Base-by-base conservation (phyloP, 768 basidiomycete species). In the Suillus brevipes region DNA sequence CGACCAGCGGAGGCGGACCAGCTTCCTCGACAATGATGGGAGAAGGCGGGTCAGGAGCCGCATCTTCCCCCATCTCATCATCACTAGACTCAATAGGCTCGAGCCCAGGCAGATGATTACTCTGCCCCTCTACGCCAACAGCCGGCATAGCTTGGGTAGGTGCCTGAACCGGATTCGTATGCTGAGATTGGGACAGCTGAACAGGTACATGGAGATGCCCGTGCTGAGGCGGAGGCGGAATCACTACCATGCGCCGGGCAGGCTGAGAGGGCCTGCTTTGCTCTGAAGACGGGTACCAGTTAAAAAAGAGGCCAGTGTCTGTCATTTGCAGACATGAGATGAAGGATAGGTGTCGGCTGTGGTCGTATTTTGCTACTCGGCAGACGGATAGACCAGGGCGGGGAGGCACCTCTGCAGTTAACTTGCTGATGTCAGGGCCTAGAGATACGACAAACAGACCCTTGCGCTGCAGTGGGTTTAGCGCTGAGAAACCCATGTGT, bases 241-340 rank as follows among this genome's bases (percentile, higher is more conserved):
- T 60, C 10, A 34, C 31, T 40, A 61, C 8, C 31, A 42, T 16
- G 61, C 13, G 20, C 37, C 13, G 55, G 4, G 47, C 10, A 12
- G n/a, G n/a, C 18, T 58, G 64, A 25, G 10, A 37, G 3, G 8
- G 20, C 16, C 20, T 50, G 18, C 13, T 47, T 4, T 38, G n/a
- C 14, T n/a, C 52, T 8, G 64, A 65, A 0, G 75, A 68, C 6
- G 64, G 74, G 74, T 79, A 76, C 78, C 82, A 85, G 62, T 83
- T 86, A 42, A 86, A 67, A 65, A 79, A 88, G 14, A 87, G 65
- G 0, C 82, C 83, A 0, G 84, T 83, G 34, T 84, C 81, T 0
- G 84, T 83, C 76, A 87, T 79, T 70, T 87, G 85, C 25, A 87
- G 78, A 68, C 85, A 88, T 31, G 80, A 79, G n/a, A 86, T 70